Evolutionary conservation across 129 eudicot species (phyloP).

Genomic region (Deinandra increscens): DNA sequence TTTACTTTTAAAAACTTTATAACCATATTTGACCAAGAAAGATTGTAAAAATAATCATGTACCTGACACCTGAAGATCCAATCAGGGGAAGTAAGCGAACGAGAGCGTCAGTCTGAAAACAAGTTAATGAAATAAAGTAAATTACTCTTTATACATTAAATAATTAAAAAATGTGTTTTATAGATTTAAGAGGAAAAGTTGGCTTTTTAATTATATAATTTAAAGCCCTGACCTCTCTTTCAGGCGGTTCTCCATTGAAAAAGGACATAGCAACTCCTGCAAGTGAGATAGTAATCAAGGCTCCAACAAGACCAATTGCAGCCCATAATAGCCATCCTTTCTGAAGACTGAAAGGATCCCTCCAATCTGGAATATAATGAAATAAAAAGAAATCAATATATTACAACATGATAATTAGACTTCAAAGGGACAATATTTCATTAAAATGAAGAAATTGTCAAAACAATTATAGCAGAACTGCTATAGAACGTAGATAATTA

Average conservation of each 20-base stretch:
- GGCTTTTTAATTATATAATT: slow-evolving; percentile 1
- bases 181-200: not conserved
- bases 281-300: slow-evolving; percentile 63
- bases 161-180: not conserved
- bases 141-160: not conserved
- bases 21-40: not conserved
- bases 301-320: slow-evolving; percentile 83
- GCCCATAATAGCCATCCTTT: slow-evolving; percentile 99
- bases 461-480: not conserved
- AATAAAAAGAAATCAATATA: slow-evolving; percentile 1
- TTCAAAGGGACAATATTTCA: slow-evolving; percentile 6
- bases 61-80: slow-evolving; percentile 92
- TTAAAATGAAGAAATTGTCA: not conserved
- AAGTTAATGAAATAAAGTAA: slow-evolving; percentile 21
- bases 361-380: slow-evolving; percentile 53
- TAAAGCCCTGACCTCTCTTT: slow-evolving; percentile 74
- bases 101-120: slow-evolving; percentile 90
- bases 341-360: slow-evolving; percentile 75
- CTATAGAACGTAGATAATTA: slow-evolving; percentile 23
- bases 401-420: slow-evolving; percentile 2
- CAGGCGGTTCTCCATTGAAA: slow-evolving; percentile 67
- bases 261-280: slow-evolving; percentile 79
- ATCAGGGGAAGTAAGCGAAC: slow-evolving; percentile 90
- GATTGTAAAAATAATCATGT: slow-evolving; percentile 2
- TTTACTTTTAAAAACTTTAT: not conserved